These are phyloP conservation scores for Albifimbria verrucaria DNA, from an alignment of 2,329 filamentous ascomycete species.

Conservation along the genomic window DNA sequence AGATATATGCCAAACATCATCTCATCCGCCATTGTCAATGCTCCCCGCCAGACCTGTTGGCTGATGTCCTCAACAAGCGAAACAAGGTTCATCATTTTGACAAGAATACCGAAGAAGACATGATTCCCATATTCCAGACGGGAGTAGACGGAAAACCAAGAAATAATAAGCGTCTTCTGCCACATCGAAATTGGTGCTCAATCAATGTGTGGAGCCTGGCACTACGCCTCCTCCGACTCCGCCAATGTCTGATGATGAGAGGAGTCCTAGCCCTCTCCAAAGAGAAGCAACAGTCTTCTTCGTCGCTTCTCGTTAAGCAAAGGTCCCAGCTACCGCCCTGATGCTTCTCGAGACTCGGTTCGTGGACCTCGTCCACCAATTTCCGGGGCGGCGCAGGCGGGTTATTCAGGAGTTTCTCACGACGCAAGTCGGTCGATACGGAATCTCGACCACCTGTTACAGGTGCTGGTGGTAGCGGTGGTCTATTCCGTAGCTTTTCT, in stretches of 20 bases:
- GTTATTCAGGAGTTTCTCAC: slow-evolving; percentile 41
- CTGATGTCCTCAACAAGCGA: slow-evolving; percentile 87
- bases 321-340: slow-evolving; percentile 31
- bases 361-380: slow-evolving; percentile 47
- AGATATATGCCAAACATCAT: slow-evolving; percentile 96
- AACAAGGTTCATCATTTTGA: slow-evolving; percentile 77
- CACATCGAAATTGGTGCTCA: slow-evolving; percentile 92
- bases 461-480: slow-evolving; percentile 27
- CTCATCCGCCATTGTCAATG: slow-evolving; percentile 91
- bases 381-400: slow-evolving; percentile 42
- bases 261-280: slow-evolving; percentile 36
- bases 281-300: slow-evolving; percentile 35
- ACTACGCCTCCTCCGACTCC: slow-evolving; percentile 70
- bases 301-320: slow-evolving; percentile 42
- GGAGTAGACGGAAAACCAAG: slow-evolving; percentile 86
- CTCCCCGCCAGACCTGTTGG: slow-evolving; percentile 80
- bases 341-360: slow-evolving; percentile 33
- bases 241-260: slow-evolving; percentile 44
- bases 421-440: too few species aligned
- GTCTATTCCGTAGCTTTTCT: slow-evolving; percentile 43
- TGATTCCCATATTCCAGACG: slow-evolving; percentile 89
- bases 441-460: slow-evolving; percentile 27
- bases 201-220: slow-evolving; percentile 82
- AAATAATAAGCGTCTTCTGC: slow-evolving; percentile 87
- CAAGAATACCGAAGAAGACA: slow-evolving; percentile 82